These are phyloP conservation scores for Calocybe cyanea DNA, from an alignment of 768 basidiomycete species.

Conservation along the genomic window DNA sequence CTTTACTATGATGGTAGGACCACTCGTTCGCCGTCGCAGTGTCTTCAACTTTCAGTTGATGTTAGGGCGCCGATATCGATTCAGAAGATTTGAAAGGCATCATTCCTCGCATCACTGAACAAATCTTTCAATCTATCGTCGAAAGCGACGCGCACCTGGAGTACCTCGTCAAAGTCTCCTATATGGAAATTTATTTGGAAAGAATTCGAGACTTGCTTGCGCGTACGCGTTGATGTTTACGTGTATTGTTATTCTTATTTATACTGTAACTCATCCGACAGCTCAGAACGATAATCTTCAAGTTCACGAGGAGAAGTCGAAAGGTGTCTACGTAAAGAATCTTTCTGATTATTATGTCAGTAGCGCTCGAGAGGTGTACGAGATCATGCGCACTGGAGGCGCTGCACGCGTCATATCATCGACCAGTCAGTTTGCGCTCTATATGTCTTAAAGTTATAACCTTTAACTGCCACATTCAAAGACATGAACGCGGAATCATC, in stretches of 20 bases:
- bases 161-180: slow-evolving; percentile 98
- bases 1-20: slow-evolving; percentile 93
- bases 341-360: slow-evolving; percentile 98
- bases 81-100: slow-evolving; percentile 90
- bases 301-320: slow-evolving; percentile 96
- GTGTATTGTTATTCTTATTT: neutral
- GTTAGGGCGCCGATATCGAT: slow-evolving; percentile 95
- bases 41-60: slow-evolving; percentile 8
- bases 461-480: slow-evolving; percentile 28
- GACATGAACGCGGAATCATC: slow-evolving; percentile 99
- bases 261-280: slow-evolving; percentile 19
- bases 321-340: slow-evolving; percentile 97
- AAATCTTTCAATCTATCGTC: slow-evolving; percentile 97
- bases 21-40: slow-evolving; percentile 7
- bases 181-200: slow-evolving; percentile 99
- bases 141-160: slow-evolving; percentile 93
- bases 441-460: no score
- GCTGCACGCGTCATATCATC: slow-evolving; percentile 87
- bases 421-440: slow-evolving; percentile 64
- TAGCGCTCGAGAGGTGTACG: slow-evolving; percentile 92
- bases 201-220: slow-evolving; percentile 91
- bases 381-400: slow-evolving; percentile 98
- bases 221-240: slow-evolving; percentile 57
- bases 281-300: slow-evolving; percentile 98
- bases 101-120: slow-evolving; percentile 97